Base-by-base conservation (phyloP, 371 early-diverging fungal genomes). In the Syncephalastrum monosporum region DNA sequence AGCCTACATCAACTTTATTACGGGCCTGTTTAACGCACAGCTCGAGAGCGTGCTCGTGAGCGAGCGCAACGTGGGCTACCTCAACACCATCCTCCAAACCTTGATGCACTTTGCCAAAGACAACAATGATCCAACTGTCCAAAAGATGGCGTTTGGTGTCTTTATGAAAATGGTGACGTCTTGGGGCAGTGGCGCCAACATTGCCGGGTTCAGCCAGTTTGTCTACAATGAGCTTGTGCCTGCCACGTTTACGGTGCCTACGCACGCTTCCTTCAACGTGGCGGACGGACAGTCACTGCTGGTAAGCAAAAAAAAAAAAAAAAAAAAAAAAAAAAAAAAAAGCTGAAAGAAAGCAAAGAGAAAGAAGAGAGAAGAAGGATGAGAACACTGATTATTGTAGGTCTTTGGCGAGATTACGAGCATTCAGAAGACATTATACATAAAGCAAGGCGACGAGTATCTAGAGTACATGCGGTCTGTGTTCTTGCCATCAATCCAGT, bases 131-230 rank as follows among this genome's bases (percentile, higher is more conserved):
- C 77, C 87, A 7, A 74, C 84, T 23, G 78, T 84, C 13, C 91
- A 94, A 70, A 93, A 91, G 63, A 76, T 89, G 69, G 91, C 95
- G 0, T 90, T 95, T 63, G 88, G 86, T 41, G 83, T 93, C 3
- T 72, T 96, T 47, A 61, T 86, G 53, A 93, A 89, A 70, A 87
- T 91, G 58, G 83, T 93, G 19, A 76, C 81, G 49, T 71, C 88
- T 1, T 97, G 92, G 95, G 92, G 89, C 43, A 75, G 84, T 69
- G 52, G 71, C 59, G 63, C 68, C 50, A 47, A 66, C 50, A 68
- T 73, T 38, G 65, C 78, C 50, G 76, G 83, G 25, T 93, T 93
- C 67, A 83, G 82, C 56, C 84, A 84, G 50, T 93, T 95, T 71
- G 84, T 93, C 42, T 91, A 89, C 66, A 86, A 88, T 55, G 82